Evolutionary conservation across 495 filamentous ascomycete species (phyloP).

Genomic region (Trypethelium eluteriae): DNA sequence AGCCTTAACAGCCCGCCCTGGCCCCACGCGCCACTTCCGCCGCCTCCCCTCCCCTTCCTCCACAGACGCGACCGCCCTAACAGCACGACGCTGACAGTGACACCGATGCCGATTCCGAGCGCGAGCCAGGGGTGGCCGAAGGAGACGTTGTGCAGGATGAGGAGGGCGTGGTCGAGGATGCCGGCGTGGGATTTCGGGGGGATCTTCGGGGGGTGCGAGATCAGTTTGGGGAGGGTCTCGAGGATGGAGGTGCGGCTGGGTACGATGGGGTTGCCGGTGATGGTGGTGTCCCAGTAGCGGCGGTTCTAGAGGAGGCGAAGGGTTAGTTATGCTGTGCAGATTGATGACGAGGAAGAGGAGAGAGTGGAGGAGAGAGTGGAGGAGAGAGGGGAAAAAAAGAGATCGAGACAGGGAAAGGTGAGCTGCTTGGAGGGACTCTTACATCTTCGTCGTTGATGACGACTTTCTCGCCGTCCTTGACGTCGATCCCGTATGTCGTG

Average conservation of each 20-base stretch:
- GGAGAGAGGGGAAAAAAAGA: background rate
- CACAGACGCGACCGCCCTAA: constrained; percentile 41
- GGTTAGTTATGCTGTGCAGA: constrained; percentile 15
- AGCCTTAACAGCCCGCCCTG: constrained; percentile 65
- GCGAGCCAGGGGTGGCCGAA: constrained; percentile 65
- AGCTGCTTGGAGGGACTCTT: constrained; percentile 38
- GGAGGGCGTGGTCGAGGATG: constrained; percentile 67
- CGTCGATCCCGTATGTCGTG: constrained; percentile 85
- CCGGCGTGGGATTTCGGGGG: constrained; percentile 79
- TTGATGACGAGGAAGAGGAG: background rate
- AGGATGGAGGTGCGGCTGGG: constrained; percentile 89
- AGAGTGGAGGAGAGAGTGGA: background rate
- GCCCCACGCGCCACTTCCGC: constrained; percentile 26
- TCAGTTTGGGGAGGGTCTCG: constrained; percentile 78
- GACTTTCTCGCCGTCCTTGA: constrained; percentile 77
- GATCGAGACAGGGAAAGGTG: background rate
- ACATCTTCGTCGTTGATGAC: constrained; percentile 98
- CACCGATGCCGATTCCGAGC: constrained; percentile 51
- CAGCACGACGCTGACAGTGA: constrained; percentile 41
- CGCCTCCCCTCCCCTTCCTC: constrained; percentile 32
- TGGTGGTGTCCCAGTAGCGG: constrained; percentile 89
- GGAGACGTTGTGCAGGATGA: constrained; percentile 60
- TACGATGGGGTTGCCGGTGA: constrained; percentile 77
- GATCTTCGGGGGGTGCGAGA: constrained; percentile 66
- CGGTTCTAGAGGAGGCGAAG: constrained; percentile 55